Evolutionary conservation across 352 stramenopile genomes (phyloP).

Genomic region (Pythium coloratum): DNA sequence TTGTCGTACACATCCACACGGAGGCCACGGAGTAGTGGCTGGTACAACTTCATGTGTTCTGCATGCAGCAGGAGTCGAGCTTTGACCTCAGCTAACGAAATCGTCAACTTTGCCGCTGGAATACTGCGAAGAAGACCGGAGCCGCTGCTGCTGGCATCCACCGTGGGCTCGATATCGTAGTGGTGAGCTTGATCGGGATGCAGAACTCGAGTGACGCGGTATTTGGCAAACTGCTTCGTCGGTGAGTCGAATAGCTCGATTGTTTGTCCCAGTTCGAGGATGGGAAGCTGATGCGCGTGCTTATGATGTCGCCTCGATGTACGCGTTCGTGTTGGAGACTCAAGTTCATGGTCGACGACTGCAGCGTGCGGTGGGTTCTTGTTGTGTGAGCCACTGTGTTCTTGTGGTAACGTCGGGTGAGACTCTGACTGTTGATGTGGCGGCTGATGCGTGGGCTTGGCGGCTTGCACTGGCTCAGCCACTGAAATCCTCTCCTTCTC

Average conservation of each 20-base stretch:
- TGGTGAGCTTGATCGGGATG: neutral
- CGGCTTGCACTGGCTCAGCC: neutral
- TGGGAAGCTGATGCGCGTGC: neutral
- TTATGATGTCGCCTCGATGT: constrained; percentile 1
- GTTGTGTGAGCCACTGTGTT: neutral
- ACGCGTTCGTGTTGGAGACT: neutral
- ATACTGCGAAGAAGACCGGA: neutral
- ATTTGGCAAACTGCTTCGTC: constrained; percentile 27
- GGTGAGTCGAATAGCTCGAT: constrained; percentile 21
- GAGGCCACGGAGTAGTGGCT: constrained; percentile 7
- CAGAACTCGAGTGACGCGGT: constrained; percentile 11
- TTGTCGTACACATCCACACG: constrained; percentile 33
- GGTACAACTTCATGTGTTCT: constrained; percentile 4
- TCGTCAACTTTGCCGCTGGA: neutral
- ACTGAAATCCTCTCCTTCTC: neutral
- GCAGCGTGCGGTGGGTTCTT: neutral
- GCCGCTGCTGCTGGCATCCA: constrained; percentile 1
- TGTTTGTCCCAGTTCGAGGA: constrained; percentile 3
- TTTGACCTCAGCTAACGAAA: constrained; percentile 12
- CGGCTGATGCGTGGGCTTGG: neutral
- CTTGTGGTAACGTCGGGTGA: neutral
- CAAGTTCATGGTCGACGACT: neutral
- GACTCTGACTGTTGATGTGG: neutral
- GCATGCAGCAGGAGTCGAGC: constrained; percentile 10
- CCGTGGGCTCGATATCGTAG: constrained; percentile 10